These are phyloP conservation scores for Aureobasidium leucospermi DNA, from an alignment of 2,329 filamentous ascomycete genomes.

Conservation along the genomic window DNA sequence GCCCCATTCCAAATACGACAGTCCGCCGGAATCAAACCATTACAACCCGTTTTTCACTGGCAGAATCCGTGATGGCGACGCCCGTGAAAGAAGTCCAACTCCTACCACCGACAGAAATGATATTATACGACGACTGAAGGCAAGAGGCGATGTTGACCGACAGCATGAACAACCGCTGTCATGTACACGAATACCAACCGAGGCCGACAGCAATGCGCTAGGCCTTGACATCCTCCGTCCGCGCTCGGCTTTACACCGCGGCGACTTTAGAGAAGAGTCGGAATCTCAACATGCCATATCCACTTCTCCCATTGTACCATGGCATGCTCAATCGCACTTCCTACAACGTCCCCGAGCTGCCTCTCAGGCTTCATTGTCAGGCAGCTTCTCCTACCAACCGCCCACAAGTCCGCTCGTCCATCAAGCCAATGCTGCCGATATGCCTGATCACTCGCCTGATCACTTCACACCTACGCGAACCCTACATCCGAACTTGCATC, in stretches of 20 bases:
- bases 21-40: constrained; percentile 7
- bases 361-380: constrained; percentile 60
- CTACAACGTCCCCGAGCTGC: constrained; percentile 33
- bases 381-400: constrained; percentile 74
- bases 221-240: constrained; percentile 66
- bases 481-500: neutral
- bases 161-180: neutral
- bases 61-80: constrained; percentile 24
- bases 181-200: neutral
- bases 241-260: constrained; percentile 61
- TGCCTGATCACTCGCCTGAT: constrained; percentile 48
- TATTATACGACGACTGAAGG: constrained; percentile 78
- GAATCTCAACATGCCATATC: constrained; percentile 26
- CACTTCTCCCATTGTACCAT: constrained; percentile 51
- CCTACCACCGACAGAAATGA: constrained; percentile 56
- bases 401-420: constrained; percentile 91
- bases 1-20: constrained; percentile 13
- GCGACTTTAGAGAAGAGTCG: constrained; percentile 50
- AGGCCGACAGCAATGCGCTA: neutral
- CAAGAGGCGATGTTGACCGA: neutral
- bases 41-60: constrained; percentile 32
- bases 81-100: constrained; percentile 19
- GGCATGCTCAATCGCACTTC: constrained; percentile 34
- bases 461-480: constrained; percentile 22
- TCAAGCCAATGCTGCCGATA: constrained; percentile 75